Conservation (phyloP, 1,284 basidiomycete genomes). For the Cryptococcus sp. region DNA sequence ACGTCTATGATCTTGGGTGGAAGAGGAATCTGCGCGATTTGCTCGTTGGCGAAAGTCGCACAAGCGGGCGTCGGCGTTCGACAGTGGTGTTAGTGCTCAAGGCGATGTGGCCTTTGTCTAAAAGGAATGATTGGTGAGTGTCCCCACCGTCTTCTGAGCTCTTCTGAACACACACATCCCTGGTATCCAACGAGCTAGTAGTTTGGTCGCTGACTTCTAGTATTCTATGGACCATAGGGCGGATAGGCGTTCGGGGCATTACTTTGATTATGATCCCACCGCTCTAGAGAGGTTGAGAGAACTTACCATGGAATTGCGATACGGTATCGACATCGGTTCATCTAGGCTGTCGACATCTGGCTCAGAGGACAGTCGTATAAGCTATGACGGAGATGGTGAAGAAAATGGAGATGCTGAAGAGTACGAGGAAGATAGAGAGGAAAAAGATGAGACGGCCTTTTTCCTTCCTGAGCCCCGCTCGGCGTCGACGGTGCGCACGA, state of each 20-base stretch:
- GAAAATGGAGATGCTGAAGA: background rate
- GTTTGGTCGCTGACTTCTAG: background rate
- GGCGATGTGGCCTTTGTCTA: conserved; percentile 21
- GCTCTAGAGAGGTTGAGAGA: conserved; percentile 28
- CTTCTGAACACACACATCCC: too few relatives aligned
- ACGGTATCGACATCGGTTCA: conserved; percentile 12
- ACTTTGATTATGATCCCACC: conserved; percentile 33
- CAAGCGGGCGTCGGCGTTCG: background rate
- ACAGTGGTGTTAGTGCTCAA: background rate
- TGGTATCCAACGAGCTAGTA: background rate
- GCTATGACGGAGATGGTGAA: background rate
- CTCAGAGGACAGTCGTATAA: too few relatives aligned
- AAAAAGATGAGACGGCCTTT: background rate
- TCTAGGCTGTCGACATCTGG: background rate
- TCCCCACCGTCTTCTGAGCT: background rate
- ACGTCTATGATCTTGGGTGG: conserved; percentile 76
- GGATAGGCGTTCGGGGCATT: conserved; percentile 32
- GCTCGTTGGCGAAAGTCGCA: conserved; percentile 25
- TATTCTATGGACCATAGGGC: conserved; percentile 1
- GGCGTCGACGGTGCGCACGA: background rate
- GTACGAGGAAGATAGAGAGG: conserved; percentile 2
- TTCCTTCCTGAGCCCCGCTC: too few relatives aligned
- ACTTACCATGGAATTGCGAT: conserved; percentile 36
- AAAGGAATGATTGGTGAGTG: conserved; percentile 9
- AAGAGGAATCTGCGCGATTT: conserved; percentile 57